These are phyloP conservation scores for Leishmania lainsoni DNA, from an alignment of 208 protist genomes.

Conservation along the genomic window DNA sequence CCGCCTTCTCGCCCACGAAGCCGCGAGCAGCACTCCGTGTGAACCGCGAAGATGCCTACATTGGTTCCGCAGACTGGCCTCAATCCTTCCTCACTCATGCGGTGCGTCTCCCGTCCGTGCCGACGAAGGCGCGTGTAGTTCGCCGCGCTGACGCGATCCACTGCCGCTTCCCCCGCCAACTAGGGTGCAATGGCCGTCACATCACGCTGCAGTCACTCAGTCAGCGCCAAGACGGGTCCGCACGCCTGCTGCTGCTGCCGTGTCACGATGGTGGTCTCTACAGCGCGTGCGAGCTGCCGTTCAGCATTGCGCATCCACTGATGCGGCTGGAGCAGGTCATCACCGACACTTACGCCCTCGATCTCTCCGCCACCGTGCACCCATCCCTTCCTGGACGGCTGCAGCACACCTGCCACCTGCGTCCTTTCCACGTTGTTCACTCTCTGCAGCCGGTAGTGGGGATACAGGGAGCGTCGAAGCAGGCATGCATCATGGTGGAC, in stretches of 20 bases:
- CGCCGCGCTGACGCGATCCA: constrained; percentile 20
- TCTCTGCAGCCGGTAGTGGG: constrained; percentile 32
- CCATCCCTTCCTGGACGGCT: constrained; percentile 3
- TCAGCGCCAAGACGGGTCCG: constrained; percentile 27
- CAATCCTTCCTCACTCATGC: constrained; percentile 42
- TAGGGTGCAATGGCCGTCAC: constrained; percentile 35
- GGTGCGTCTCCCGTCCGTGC: constrained; percentile 33
- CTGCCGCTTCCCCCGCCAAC: constrained; percentile 20
- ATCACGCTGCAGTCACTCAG: constrained; percentile 38
- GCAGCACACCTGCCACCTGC: constrained; percentile 39
- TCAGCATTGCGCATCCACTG: constrained; percentile 56
- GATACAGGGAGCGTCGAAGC: constrained; percentile 42
- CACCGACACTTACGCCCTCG: constrained; percentile 49
- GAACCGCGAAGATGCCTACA: constrained; percentile 30
- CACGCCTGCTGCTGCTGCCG: constrained; percentile 43
- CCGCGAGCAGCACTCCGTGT: constrained; percentile 2
- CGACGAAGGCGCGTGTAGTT: constrained; percentile 25
- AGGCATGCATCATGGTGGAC: constrained; percentile 55
- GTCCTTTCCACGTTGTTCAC: constrained; percentile 25
- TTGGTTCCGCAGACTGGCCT: constrained; percentile 36
- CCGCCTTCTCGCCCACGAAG: constrained; percentile 3
- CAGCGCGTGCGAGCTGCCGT: constrained; percentile 51
- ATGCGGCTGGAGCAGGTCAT: constrained; percentile 61
- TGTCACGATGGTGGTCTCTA: constrained; percentile 71
- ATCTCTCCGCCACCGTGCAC: constrained; percentile 29